Evolutionary conservation across 768 basidiomycete species (phyloP), one percentile per base, ranked within the genome.

Genomic region (Tulasnella sp.): DNA sequence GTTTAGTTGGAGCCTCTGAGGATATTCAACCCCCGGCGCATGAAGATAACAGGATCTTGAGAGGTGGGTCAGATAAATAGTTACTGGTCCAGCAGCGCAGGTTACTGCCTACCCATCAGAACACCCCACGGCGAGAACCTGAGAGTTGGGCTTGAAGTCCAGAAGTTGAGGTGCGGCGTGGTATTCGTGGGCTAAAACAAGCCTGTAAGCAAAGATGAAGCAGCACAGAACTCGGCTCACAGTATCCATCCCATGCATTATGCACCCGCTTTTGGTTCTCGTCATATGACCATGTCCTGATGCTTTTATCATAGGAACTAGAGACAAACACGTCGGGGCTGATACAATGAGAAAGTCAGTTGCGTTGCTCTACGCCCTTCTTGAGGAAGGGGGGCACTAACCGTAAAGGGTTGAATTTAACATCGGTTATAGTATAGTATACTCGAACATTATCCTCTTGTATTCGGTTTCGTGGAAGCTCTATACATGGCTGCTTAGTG

Each of bases 331-430:
- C n/a, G 73, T 73, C 18, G 16, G 73, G 37, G 18, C 77, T 78
- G 32, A 13, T 16, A 11, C 61, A 11, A 32, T 32, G 61, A 26
- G 6, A 3, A 32, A 29, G 32, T 26, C 26, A 67, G 61, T 11
- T 32, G 26, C 13, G 26, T 1, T 67, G n/a, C 10, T 29, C 32
- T 29, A 1, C 55, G 23, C 55, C 5, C 2, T 1, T 57, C 15
- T 10, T 44, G 42, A 7, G 35, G 61, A 29, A 16, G n/a, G 26
- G 32, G 61, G 9, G n/a, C n/a, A 67, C 61, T 9, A 67, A 78
- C 77, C 51, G 26, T 37, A 74, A 15, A 16, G 77, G 77, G 32
- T 78, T 71, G 73, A 78, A 78, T n/a, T 78, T 78, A 23, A 74
- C 77, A 61, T 73, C 71, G 2, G 37, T 57, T 16, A 78, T 46